Evolutionary conservation across 371 early-diverging fungal species (phyloP), one percentile per base, ranked within the genome.

Genomic region (Lichtheimia ramosa): DNA sequence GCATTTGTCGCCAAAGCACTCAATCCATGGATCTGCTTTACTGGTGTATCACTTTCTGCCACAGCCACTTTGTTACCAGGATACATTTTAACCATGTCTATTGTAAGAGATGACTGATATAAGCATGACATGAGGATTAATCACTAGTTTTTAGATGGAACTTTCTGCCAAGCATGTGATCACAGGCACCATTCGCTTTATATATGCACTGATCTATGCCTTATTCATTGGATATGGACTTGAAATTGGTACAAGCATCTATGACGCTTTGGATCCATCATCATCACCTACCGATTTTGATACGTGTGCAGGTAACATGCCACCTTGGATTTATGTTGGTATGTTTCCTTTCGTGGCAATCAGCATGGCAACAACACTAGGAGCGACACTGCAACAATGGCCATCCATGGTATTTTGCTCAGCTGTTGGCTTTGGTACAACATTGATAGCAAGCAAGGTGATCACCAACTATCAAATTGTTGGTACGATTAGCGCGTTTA

Each of bases 151-250:
- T n/a, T 66, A 74, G 74, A 88, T 91, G 58, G 94, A 92, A 59
- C 70, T 94, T 15, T 81, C 88, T 2, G 88, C 92, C 12, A 82
- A 88, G 8, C 92, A 92, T 66, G 79, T 92, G 65, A 84, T 89
- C 48, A 88, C 91, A 0, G 94, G 94, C 7, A 89, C 91, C 0
- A 83, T 92, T 14, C 82, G 91, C 8, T 71, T 91, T 14, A 87
- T 87, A 21, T 84, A 87, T 57, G 83, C 92, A 2, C 65, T 94
- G n/a, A 70, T 93, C 6, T 83, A 85, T 6, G 86, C 92, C 0
- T 78, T 92, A 42, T 68, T 90, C 41, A 82, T 90, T 14, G 86
- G 89, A 6, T 91, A 88, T 43, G 93, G 92, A 5, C 73, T 92
- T 52, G 77, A 83, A 5, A 79, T 92, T 25, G 93, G 93, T 1